Conservation (phyloP, 1,284 basidiomycete genomes). For the Rhodofomes roseus region DNA sequence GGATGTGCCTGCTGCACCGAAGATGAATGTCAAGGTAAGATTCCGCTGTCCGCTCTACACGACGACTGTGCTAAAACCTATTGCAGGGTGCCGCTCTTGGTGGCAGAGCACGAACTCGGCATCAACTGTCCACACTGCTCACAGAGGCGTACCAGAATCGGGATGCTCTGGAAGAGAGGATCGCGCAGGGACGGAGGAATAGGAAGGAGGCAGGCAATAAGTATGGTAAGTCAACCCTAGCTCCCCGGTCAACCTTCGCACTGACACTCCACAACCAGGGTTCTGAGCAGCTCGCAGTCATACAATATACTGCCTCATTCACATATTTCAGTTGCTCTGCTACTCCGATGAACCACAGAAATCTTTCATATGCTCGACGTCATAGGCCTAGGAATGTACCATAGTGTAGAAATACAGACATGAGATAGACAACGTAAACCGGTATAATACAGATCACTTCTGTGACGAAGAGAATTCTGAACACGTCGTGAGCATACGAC, state of each 20-base stretch:
- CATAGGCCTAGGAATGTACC: slow-evolving; percentile 1
- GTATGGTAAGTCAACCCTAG: slow-evolving; percentile 52
- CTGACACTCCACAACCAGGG: not conserved
- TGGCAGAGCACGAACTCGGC: slow-evolving; percentile 63
- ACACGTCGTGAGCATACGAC: not conserved
- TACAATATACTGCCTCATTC: not conserved
- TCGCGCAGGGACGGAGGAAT: slow-evolving; percentile 75
- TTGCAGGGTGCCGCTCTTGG: slow-evolving; percentile 65
- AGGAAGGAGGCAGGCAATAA: slow-evolving; percentile 85
- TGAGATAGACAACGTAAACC: not conserved
- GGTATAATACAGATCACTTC: slow-evolving; percentile 7
- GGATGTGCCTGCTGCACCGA: slow-evolving; percentile 54
- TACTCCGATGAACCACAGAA: not conserved
- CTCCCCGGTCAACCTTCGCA: no score
- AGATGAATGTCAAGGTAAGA: slow-evolving; percentile 70
- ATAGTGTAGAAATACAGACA: slow-evolving; percentile 5
- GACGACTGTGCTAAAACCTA: slow-evolving; percentile 1
- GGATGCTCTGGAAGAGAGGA: slow-evolving; percentile 73
- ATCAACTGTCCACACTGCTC: slow-evolving; percentile 73
- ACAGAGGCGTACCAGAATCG: slow-evolving; percentile 77
- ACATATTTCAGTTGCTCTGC: no score
- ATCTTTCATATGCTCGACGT: not conserved
- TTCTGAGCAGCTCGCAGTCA: not conserved
- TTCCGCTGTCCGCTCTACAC: not conserved
- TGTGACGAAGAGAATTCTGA: slow-evolving; percentile 13